These are phyloP conservation scores for Botrytis hyacinthi DNA, from an alignment of 2,329 filamentous ascomycete species.

Conservation along the genomic window DNA sequence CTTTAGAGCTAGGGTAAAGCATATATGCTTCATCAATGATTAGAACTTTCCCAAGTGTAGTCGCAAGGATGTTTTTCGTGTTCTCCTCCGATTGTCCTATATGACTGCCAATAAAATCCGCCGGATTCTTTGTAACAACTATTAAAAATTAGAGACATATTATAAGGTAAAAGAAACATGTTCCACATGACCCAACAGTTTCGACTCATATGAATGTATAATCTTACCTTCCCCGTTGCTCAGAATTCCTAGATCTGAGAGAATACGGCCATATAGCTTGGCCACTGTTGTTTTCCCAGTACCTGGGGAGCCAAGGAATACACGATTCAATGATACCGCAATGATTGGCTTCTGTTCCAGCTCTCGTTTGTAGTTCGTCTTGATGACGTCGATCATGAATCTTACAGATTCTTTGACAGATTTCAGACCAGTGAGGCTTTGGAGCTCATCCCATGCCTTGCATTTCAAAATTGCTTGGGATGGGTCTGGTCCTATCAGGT, in stretches of 20 bases:
- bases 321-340: slow-evolving; percentile 61
- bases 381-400: slow-evolving; percentile 58
- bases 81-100: slow-evolving; percentile 67
- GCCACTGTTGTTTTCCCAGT: slow-evolving; percentile 77
- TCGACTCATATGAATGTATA: background rate
- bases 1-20: slow-evolving; percentile 46
- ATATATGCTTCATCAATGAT: slow-evolving; percentile 81
- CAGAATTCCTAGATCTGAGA: slow-evolving; percentile 65
- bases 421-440: slow-evolving; percentile 56
- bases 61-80: slow-evolving; percentile 68
- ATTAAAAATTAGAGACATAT: background rate
- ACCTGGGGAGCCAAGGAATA: slow-evolving; percentile 70
- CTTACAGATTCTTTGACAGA: slow-evolving; percentile 62
- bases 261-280: slow-evolving; percentile 67
- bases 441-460: slow-evolving; percentile 56
- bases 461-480: slow-evolving; percentile 50
- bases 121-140: slow-evolving; percentile 69
- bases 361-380: slow-evolving; percentile 65
- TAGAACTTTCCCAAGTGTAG: slow-evolving; percentile 69
- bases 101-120: slow-evolving; percentile 66
- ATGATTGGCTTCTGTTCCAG: slow-evolving; percentile 58
- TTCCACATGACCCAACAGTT: too few relatives aligned
- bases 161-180: too few relatives aligned
- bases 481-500: slow-evolving; percentile 70
- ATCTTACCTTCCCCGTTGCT: slow-evolving; percentile 63